Percentiles rank a stretch among this genome's conserved stretches.
These are phyloP conservation scores for Termitomyces sp. DNA, from an alignment of 768 basidiomycete species.

Conservation along the genomic window DNA sequence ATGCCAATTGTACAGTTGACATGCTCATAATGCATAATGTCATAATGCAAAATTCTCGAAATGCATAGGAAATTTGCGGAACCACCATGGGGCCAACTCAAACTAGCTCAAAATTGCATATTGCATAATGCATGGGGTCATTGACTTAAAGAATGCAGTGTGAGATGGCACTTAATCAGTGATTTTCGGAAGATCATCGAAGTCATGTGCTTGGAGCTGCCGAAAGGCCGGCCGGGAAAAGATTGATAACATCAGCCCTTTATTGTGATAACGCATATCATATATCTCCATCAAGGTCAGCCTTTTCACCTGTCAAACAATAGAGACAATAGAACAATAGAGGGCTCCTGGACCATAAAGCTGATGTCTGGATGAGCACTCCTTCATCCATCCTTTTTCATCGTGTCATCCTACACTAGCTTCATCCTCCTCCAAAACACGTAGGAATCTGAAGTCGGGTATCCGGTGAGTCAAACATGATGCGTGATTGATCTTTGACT, in stretches of 20 bases:
- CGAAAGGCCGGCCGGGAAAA: too few relatives aligned
- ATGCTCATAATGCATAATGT: too few relatives aligned
- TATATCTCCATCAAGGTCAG: neutral
- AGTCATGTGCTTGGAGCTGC: too few relatives aligned
- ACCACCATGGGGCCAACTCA: too few relatives aligned
- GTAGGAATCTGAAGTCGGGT: neutral
- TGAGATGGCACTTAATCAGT: too few relatives aligned
- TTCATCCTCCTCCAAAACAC: neutral
- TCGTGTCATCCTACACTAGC: neutral
- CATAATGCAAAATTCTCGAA: too few relatives aligned
- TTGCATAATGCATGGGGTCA: too few relatives aligned
- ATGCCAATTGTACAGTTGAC: too few relatives aligned
- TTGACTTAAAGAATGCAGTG: too few relatives aligned
- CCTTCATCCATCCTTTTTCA: conserved; percentile 12
- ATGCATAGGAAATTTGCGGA: too few relatives aligned
- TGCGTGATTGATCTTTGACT: neutral
- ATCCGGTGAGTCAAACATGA: neutral
- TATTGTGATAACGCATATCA: conserved; percentile 26
- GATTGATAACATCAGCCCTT: neutral
- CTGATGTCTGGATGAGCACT: neutral
- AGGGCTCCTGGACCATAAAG: conserved; percentile 18
- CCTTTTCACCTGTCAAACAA: neutral
- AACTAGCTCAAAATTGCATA: too few relatives aligned
- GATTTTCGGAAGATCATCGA: too few relatives aligned
- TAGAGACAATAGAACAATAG: conserved; percentile 27